Conservation (phyloP, 2,329 filamentous ascomycete species). For the Bipolaris gigantea region DNA sequence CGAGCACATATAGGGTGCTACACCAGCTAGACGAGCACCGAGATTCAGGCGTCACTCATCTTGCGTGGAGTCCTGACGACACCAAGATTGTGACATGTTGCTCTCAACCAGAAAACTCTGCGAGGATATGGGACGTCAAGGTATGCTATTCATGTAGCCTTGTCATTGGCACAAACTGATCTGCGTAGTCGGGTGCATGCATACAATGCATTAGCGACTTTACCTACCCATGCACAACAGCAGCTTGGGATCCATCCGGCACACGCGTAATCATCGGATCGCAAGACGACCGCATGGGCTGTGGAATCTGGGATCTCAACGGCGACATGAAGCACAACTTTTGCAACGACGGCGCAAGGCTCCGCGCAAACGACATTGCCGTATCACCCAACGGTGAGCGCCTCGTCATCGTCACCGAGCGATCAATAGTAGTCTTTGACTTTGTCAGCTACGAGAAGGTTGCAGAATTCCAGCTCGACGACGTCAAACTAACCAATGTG, state of each 20-base stretch:
- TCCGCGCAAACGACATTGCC: slow-evolving; percentile 82
- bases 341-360: slow-evolving; percentile 57
- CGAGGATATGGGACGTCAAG: slow-evolving; percentile 70
- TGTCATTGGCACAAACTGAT: slow-evolving; percentile 9
- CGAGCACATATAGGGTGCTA: slow-evolving; percentile 66
- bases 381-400: slow-evolving; percentile 78
- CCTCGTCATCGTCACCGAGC: slow-evolving; percentile 75
- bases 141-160: slow-evolving; percentile 18
- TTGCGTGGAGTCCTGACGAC: slow-evolving; percentile 93
- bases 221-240: slow-evolving; percentile 82
- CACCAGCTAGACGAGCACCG: slow-evolving; percentile 67
- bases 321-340: slow-evolving; percentile 65
- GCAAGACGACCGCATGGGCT: slow-evolving; percentile 43
- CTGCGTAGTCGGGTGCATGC: slow-evolving; percentile 50
- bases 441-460: slow-evolving; percentile 72
- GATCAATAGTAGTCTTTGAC: slow-evolving; percentile 79
- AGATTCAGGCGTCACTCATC: slow-evolving; percentile 71
- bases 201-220: slow-evolving; percentile 67
- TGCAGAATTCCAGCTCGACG: slow-evolving; percentile 71
- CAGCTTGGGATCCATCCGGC: slow-evolving; percentile 83
- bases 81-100: slow-evolving; percentile 82
- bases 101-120: slow-evolving; percentile 64
- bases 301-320: slow-evolving; percentile 61
- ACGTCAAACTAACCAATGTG: slow-evolving; percentile 74
- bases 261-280: slow-evolving; percentile 72